Base-by-base conservation (phyloP, 2,329 filamentous ascomycete species). In the Pseudomassariella vexata region DNA sequence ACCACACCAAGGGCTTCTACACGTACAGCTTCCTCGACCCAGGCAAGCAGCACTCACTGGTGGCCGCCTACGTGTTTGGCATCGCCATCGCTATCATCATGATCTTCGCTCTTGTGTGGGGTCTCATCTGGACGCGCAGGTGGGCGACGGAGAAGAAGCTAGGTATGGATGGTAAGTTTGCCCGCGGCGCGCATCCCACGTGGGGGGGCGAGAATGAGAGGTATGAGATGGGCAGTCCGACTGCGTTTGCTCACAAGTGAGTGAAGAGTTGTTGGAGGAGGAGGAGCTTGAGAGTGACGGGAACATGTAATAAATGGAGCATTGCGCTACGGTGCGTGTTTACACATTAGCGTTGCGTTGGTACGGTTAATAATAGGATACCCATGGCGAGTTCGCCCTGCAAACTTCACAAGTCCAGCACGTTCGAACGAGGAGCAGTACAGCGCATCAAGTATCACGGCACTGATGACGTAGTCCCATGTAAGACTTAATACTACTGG, bases 1-100 rank as follows among this genome's bases (percentile, higher is more conserved):
- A 73, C 39, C 75, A 74, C 5, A 79, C 78, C 0, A 67, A 87
- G 54, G 74, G 74, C 3, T 85, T 82, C 53, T 94, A 89, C 55
- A 71, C 82, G 0, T 94, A 94, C 60, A 54, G 49, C 36, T 94
- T 94, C 59, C 70, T 94, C n/a, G 70, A 94, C 52, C 68, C 77
- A 2, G 35, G 30, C 11, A 57, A 71, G 30, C 67, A 69, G 30
- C 67, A 69, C 18, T 70, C 66, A 1, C 59, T 66, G 6, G 76
- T 88, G 4, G 73, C 76, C 1, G 82, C 63, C 11, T 79, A 79
- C 47, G 69, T 70, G 35, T 64, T 79, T 35, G 65, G 63, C n/a
- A 68, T 73, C 33, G 48, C 61, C 12, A 54, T 55, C 3, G 66
- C 54, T 5, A 59, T 62, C 21, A 35, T 62, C 17, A 45, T 70